Evolutionary conservation across 2,329 filamentous ascomycete genomes (phyloP), one percentile per base, ranked within the genome.

Genomic region (Xylariomycetidae sp.): DNA sequence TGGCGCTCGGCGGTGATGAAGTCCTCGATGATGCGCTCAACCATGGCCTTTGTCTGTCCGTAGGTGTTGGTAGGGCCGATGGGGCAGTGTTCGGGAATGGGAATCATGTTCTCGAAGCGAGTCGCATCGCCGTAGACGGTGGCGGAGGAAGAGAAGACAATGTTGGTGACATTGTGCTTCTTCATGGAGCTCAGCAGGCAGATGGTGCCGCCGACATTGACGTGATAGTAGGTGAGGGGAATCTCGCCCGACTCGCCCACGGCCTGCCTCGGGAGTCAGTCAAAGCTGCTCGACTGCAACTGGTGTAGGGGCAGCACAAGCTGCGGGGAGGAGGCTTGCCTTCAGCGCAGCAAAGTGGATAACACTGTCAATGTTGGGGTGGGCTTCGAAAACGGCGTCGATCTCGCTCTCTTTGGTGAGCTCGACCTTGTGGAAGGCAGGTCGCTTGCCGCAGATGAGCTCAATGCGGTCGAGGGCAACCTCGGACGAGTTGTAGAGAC

Each of bases 331-430:
- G 17, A 27, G 28, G 52, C 65, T 50, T 64, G 83, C 86, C 83
- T 98, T 98, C 49, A 98, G 75, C 16, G 92, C 92, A 44, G 92
- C 93, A 59, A 98, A 98, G 72, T 98, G 92, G 54, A 98, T 96
- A 47, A 96, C 92, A 59, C 86, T 95, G 74, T 95, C 88, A 56
- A 98, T 95, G 54, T 86, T 82, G 32, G 89, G 87, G 65, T 96
- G 83, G 56, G 83, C 84, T 43, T 76, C 71, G 58, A 98, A 95
- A 52, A 96, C 84, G 53, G 81, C 79, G 59, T 95, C 86, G 38
- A 98, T 74, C 10, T 72, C 83, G 43, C 74, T 73, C 61, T 92
- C 83, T 57, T 95, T 77, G 49, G 87, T 95, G 53, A 98, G 76
- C 65, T 98, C 92, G 57, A 79, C 69, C 61, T 94, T 68, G 70